Conservation (phyloP, 2,329 filamentous ascomycete genomes). For the Monilinia fructigena region DNA sequence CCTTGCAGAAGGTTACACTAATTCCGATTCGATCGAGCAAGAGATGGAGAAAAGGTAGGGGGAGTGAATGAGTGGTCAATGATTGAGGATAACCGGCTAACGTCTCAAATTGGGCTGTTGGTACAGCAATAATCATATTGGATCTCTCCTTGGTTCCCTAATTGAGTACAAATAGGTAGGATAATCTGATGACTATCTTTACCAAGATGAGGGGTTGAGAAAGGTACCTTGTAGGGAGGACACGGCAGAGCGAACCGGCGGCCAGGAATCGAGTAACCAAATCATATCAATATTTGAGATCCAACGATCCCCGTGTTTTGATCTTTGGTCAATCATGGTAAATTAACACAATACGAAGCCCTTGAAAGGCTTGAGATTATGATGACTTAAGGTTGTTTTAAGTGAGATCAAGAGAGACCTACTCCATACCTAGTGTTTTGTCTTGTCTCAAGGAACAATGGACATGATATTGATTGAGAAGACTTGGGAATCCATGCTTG, state of each 20-base stretch:
- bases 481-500: conserved; percentile 13
- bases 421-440: no score
- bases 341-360: neutral
- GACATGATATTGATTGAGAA: neutral
- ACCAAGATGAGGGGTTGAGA: no score
- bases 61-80: neutral
- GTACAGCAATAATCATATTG: conserved; percentile 11
- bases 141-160: neutral
- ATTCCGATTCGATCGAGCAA: conserved; percentile 2
- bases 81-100: no score
- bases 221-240: no score
- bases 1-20: neutral
- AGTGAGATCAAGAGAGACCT: neutral
- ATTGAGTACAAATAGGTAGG: neutral
- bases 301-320: no score
- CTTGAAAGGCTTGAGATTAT: neutral
- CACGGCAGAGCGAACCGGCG: no score
- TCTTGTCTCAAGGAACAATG: no score
- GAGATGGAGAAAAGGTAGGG: conserved; percentile 16
- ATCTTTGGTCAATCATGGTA: no score
- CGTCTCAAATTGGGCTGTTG: conserved; percentile 5
- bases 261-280: no score
- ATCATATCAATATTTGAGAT: no score
- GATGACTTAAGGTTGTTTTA: conserved; percentile 8
- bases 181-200: no score